phyloP scores from a whole-genome alignment of 176 grass and related monocot genomes.

The Cymbopogon citratus region DNA sequence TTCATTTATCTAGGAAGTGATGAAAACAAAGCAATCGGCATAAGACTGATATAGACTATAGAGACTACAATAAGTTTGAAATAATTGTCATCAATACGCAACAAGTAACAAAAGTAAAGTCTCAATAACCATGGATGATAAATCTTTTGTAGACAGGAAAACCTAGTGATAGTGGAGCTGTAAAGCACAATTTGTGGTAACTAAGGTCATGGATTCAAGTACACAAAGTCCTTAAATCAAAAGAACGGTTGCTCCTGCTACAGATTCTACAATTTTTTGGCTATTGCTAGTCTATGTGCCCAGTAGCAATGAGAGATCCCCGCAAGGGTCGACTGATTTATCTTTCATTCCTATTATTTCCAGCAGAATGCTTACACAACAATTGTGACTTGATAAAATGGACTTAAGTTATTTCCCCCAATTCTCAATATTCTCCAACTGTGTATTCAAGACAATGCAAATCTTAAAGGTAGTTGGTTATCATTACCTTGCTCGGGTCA shows the following conservation, averaged over 20 bases:
- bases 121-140: background rate
- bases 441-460: constrained; percentile 8
- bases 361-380: constrained; percentile 1
- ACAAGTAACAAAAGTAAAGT: background rate
- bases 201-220: background rate
- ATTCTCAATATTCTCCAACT: background rate
- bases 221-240: background rate
- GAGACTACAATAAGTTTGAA: background rate
- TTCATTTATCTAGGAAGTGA: background rate
- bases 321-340: background rate
- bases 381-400: background rate
- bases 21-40: constrained; percentile 14
- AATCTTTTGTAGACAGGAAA: background rate
- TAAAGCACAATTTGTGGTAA: background rate
- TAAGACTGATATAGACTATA: background rate
- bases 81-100: background rate
- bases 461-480: background rate
- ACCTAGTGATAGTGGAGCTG: background rate
- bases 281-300: background rate
- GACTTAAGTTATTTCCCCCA: constrained; percentile 5
- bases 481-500: constrained; percentile 68
- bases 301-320: constrained; percentile 1
- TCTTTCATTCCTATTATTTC: background rate
- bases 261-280: background rate
- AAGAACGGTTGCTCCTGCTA: background rate